These are phyloP conservation scores for Salix exigua DNA, from an alignment of 345 rosid species.

Conservation along the genomic window DNA sequence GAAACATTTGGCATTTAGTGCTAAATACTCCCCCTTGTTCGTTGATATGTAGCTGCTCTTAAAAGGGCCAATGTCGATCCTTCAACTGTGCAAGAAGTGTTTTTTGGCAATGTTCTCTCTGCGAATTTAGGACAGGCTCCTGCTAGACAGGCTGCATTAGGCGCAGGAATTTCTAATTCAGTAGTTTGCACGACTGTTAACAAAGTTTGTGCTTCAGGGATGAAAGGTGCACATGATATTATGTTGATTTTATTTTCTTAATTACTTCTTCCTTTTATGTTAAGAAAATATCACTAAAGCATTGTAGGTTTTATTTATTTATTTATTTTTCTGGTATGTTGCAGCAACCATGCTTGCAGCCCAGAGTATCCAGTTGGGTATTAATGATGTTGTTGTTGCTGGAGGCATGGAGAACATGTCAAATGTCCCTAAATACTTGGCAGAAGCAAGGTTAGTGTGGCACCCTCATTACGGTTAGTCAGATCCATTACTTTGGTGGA, in stretches of 20 bases:
- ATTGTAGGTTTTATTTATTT: background rate
- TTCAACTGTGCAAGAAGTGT: slow-evolving; percentile 82
- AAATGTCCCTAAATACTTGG: slow-evolving; percentile 80
- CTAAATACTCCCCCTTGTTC: background rate
- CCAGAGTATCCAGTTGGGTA: slow-evolving; percentile 88
- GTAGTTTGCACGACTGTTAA: slow-evolving; percentile 86
- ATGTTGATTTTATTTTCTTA: background rate
- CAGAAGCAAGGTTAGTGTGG: slow-evolving; percentile 76
- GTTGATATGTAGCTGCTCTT: slow-evolving; percentile 65
- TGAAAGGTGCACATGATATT: slow-evolving; percentile 62
- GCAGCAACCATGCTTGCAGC: slow-evolving; percentile 93
- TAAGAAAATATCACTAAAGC: background rate
- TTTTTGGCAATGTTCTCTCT: slow-evolving; percentile 90
- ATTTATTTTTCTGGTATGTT: slow-evolving; percentile 10
- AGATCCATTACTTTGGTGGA: background rate
- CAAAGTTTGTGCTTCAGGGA: slow-evolving; percentile 98
- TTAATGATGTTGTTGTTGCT: slow-evolving; percentile 88
- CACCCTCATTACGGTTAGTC: background rate
- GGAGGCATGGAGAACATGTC: slow-evolving; percentile 99
- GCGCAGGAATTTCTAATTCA: slow-evolving; percentile 87
- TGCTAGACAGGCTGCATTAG: slow-evolving; percentile 95
- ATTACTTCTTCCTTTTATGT: background rate
- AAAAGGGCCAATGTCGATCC: slow-evolving; percentile 87
- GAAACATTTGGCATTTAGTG: background rate
- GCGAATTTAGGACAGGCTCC: slow-evolving; percentile 99